A percentile compares a stretch with the other conserved stretches of the same genome.
These are phyloP conservation scores for Rutidosis leptorrhynchoides DNA, from an alignment of 129 eudicot species.

Conservation along the genomic window DNA sequence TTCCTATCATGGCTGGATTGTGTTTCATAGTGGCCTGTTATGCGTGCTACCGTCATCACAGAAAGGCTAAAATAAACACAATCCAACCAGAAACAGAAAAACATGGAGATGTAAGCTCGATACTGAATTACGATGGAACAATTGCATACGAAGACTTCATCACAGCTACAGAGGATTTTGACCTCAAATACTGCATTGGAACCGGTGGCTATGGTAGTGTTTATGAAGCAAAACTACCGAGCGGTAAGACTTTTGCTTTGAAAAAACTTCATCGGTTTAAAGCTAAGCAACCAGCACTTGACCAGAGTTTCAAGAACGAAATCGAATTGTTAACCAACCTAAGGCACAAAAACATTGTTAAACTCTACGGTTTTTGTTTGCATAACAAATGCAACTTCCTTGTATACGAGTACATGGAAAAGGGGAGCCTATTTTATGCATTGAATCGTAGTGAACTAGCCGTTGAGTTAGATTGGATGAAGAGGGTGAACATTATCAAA, in stretches of 20 bases:
- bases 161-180: conserved; percentile 34
- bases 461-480: too few relatives aligned
- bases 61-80: too few relatives aligned
- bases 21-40: too few relatives aligned
- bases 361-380: conserved; percentile 37
- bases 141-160: conserved; percentile 36
- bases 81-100: background rate
- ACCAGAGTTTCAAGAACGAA: too few relatives aligned
- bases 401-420: conserved; percentile 39
- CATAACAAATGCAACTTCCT: conserved; percentile 30
- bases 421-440: conserved; percentile 41
- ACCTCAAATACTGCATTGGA: conserved; percentile 41
- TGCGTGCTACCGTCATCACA: too few relatives aligned
- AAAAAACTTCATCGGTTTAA: too few relatives aligned
- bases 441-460: too few relatives aligned
- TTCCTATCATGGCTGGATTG: conserved; percentile 15
- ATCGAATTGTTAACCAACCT: conserved; percentile 27
- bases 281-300: too few relatives aligned
- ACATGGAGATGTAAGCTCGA: conserved; percentile 25
- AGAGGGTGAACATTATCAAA: conserved; percentile 36
- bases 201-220: conserved; percentile 38
- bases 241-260: too few relatives aligned
- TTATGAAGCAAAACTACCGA: conserved; percentile 32
- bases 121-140: conserved; percentile 34
- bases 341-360: conserved; percentile 30